phyloP scores from a whole-genome alignment of 2,329 filamentous ascomycete genomes.

The Phymatotrichopsis omnivora region DNA sequence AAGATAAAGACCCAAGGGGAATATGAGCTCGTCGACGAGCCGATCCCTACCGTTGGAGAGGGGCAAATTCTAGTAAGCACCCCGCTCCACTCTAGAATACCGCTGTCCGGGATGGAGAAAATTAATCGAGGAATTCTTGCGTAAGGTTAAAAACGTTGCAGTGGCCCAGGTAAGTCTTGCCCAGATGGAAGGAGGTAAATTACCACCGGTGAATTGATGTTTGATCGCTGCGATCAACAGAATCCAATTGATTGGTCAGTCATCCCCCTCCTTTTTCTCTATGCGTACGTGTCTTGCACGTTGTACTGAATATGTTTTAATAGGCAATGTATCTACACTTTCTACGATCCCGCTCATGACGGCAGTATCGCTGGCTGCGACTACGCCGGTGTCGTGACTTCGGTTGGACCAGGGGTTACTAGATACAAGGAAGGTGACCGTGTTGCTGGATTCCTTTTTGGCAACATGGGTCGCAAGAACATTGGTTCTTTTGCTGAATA shows the following conservation, averaged over 20 bases:
- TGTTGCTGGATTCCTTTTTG: conserved; percentile 36
- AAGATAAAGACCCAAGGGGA: conserved; percentile 1
- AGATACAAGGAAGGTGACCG: conserved; percentile 34
- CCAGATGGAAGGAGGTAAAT: no score
- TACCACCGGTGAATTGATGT: no score
- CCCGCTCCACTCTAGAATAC: conserved; percentile 28
- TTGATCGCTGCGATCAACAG: not conserved
- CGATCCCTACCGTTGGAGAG: conserved; percentile 31
- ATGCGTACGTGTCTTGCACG: not conserved
- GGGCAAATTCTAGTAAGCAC: conserved; percentile 35
- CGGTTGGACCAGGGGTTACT: conserved; percentile 25
- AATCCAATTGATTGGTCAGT: conserved; percentile 9
- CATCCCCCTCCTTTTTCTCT: not conserved
- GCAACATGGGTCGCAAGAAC: conserved; percentile 32
- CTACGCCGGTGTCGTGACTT: conserved; percentile 27
- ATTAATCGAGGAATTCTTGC: not conserved
- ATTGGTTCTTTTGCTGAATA: conserved; percentile 37
- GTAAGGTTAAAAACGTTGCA: conserved; percentile 5
- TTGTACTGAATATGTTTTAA: not conserved
- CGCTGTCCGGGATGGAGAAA: no score
- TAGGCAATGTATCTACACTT: conserved; percentile 10
- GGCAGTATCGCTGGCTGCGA: conserved; percentile 29
- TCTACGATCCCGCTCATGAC: conserved; percentile 9
- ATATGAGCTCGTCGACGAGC: conserved; percentile 8
- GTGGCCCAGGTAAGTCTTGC: conserved; percentile 7